phyloP scores from a whole-genome alignment of 345 rosid genomes.

The Brassica napus region DNA sequence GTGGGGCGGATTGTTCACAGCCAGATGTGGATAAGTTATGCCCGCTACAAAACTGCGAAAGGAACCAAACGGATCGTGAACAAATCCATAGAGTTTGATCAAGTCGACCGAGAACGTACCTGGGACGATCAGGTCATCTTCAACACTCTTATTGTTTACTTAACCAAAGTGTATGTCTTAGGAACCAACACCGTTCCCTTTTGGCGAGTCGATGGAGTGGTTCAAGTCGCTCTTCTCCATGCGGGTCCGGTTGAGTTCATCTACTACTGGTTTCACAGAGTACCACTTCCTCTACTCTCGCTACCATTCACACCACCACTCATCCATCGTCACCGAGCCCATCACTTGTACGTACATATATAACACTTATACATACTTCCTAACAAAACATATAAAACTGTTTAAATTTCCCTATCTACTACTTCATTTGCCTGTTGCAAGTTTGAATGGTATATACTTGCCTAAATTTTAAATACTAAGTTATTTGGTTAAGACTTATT shows the following conservation, averaged over 20 bases:
- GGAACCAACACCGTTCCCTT: background rate
- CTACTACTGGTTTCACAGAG: constrained; percentile 79
- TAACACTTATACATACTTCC: background rate
- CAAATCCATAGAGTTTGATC: background rate
- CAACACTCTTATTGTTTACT: background rate
- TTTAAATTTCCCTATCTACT: background rate
- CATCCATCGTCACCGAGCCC: constrained; percentile 18
- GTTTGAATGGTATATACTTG: background rate
- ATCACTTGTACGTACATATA: background rate
- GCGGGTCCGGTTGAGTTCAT: constrained; percentile 78
- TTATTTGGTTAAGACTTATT: background rate
- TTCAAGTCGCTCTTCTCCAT: constrained; percentile 42
- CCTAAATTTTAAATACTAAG: background rate
- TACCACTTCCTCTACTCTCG: constrained; percentile 83
- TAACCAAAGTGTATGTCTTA: background rate
- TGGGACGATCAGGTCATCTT: background rate
- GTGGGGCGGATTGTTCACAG: background rate
- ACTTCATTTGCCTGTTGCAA: no score
- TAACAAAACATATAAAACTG: background rate
- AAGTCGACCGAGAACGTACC: background rate
- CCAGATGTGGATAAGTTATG: background rate
- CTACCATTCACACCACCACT: constrained; percentile 89
- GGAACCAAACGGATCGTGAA: background rate
- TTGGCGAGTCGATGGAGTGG: background rate
- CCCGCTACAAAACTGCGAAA: background rate